Percentiles rank a stretch among this genome's conserved stretches.
phyloP scores from a whole-genome alignment of 345 rosid species.

The Rhizophora mangle region DNA sequence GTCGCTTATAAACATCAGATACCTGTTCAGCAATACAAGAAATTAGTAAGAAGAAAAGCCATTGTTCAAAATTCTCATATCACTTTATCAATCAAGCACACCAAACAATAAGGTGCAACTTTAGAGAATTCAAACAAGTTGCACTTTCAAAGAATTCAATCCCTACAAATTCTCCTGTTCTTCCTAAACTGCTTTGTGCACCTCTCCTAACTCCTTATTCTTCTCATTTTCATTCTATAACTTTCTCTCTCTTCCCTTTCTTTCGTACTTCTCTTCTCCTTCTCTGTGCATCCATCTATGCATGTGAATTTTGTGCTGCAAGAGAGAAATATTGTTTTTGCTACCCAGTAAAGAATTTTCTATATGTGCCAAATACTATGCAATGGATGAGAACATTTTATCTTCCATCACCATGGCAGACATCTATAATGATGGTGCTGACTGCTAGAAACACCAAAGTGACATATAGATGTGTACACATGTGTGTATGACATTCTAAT shows the following conservation, averaged over 20 bases:
- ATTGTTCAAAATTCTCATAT: background rate
- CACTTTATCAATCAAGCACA: too few species aligned
- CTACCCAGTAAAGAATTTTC: background rate
- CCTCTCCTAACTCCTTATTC: background rate
- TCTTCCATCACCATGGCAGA: too few species aligned
- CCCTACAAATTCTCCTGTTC: too few species aligned
- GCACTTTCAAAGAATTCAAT: too few species aligned
- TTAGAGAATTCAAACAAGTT: too few species aligned
- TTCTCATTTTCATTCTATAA: background rate
- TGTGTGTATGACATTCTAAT: background rate
- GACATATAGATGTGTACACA: background rate
- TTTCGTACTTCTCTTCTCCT: background rate
- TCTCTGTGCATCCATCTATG: background rate
- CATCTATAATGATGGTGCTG: background rate
- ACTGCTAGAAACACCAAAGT: background rate
- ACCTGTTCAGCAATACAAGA: conserved; percentile 46
- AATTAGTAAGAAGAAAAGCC: conserved; percentile 7
- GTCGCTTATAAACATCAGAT: conserved; percentile 78
- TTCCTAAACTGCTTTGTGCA: too few species aligned
- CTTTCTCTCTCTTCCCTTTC: background rate
- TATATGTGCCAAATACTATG: background rate
- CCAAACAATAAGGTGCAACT: too few species aligned
- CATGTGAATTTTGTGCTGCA: background rate
- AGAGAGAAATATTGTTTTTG: background rate
- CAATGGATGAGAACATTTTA: too few species aligned